Conservation (phyloP, 2,329 filamentous ascomycete genomes). For the Penicillium thymicola region DNA sequence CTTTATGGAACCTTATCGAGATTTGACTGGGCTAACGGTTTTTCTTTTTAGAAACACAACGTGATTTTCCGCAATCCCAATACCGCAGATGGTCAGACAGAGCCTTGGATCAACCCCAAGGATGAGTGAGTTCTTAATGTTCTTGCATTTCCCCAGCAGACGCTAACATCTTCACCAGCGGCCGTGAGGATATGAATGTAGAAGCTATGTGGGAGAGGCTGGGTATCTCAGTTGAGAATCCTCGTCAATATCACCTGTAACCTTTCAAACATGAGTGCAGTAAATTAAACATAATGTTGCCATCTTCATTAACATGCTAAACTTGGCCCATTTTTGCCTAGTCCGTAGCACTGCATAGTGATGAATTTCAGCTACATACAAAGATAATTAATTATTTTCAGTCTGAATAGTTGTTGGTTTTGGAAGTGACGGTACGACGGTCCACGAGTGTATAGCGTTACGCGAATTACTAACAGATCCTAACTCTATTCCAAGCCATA, state of each 20-base stretch:
- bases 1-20: neutral
- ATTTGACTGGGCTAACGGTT: neutral
- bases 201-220: constrained; percentile 36
- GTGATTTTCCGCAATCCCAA: constrained; percentile 40
- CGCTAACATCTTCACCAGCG: constrained; percentile 19
- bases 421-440: no score
- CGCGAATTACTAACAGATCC: no score
- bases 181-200: constrained; percentile 38
- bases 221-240: constrained; percentile 28
- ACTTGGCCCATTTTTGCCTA: neutral
- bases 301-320: neutral
- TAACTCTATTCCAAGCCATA: no score
- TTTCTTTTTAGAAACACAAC: constrained; percentile 31
- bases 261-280: no score
- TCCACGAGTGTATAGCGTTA: no score
- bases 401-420: no score
- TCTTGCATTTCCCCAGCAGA: no score
- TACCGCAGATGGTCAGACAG: constrained; percentile 31
- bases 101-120: constrained; percentile 32
- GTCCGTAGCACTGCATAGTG: no score
- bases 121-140: constrained; percentile 28
- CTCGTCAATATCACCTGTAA: constrained; percentile 36
- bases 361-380: no score
- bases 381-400: no score
- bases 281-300: no score